These are phyloP conservation scores for Verbascum thapsus DNA, from an alignment of 257 asterid species.

Conservation along the genomic window DNA sequence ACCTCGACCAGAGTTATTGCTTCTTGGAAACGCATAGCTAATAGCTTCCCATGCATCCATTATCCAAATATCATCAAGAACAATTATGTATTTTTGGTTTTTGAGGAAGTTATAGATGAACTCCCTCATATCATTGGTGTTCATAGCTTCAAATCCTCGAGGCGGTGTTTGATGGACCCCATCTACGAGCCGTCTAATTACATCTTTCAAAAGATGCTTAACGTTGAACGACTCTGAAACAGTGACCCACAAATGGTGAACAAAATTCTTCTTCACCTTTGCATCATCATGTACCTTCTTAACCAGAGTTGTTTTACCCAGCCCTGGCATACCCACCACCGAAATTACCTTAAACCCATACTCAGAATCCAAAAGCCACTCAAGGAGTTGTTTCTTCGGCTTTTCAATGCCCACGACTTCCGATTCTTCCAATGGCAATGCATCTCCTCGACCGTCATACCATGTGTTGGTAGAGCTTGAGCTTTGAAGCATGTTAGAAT, in stretches of 20 bases:
- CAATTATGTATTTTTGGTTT: conserved; percentile 29
- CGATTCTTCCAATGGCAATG: conserved; percentile 26
- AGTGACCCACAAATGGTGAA: conserved; percentile 30
- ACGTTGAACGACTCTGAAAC: conserved; percentile 24
- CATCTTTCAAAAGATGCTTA: conserved; percentile 11
- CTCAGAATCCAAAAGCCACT: background rate
- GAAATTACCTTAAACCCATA: background rate
- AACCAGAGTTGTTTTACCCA: conserved; percentile 29
- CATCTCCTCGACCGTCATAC: conserved; percentile 31
- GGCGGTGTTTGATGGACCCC: background rate
- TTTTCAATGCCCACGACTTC: conserved; percentile 35
- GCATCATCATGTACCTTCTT: conserved; percentile 18
- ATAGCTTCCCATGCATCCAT: conserved; percentile 1
- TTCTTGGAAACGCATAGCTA: conserved; percentile 1
- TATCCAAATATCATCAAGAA: conserved; percentile 41
- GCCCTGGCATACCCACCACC: conserved; percentile 3
- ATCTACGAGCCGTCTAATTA: background rate
- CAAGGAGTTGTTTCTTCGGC: conserved; percentile 26
- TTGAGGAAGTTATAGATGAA: conserved; percentile 10
- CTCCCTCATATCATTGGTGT: background rate
- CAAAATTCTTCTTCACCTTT: conserved; percentile 13
- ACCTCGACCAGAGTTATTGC: background rate
- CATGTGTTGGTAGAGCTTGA: background rate
- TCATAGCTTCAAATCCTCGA: background rate
- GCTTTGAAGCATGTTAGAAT: background rate